Conservation (phyloP, 1,284 basidiomycete genomes). For the Ceratobasidium sp. region DNA sequence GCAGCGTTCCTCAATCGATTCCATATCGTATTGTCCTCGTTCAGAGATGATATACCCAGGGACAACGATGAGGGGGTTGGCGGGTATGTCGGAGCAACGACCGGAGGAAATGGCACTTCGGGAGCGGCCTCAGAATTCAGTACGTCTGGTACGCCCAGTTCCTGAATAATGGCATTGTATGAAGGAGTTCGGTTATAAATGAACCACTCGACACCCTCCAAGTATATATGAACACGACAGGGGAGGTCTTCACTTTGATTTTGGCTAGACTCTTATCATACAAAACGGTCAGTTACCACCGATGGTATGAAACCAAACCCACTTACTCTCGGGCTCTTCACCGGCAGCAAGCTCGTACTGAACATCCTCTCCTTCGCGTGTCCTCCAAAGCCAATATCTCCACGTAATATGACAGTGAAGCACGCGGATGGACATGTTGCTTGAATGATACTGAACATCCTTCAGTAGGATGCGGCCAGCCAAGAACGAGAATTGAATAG, state of each 20-base stretch:
- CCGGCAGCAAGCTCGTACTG: slow-evolving; percentile 64
- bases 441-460: slow-evolving; percentile 87
- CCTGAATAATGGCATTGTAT: slow-evolving; percentile 84
- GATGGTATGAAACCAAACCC: neutral
- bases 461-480: slow-evolving; percentile 87
- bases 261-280: slow-evolving; percentile 16
- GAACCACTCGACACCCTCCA: slow-evolving; percentile 90
- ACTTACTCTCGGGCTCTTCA: slow-evolving; percentile 59
- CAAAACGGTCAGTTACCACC: neutral
- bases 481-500: slow-evolving; percentile 90
- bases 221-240: slow-evolving; percentile 79
- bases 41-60: slow-evolving; percentile 17
- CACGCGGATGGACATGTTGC: slow-evolving; percentile 85
- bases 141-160: slow-evolving; percentile 57
- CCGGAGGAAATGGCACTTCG: slow-evolving; percentile 42
- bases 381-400: slow-evolving; percentile 87
- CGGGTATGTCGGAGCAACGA: slow-evolving; percentile 46
- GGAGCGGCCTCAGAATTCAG: neutral
- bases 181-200: slow-evolving; percentile 88
- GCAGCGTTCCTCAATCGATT: slow-evolving; percentile 25
- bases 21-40: slow-evolving; percentile 34
- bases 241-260: slow-evolving; percentile 58
- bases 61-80: slow-evolving; percentile 47
- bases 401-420: slow-evolving; percentile 87
- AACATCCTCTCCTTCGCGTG: slow-evolving; percentile 74